Evolutionary conservation across 1,139 yeast species (phyloP).

Genomic region (Candida sanyaensis): DNA sequence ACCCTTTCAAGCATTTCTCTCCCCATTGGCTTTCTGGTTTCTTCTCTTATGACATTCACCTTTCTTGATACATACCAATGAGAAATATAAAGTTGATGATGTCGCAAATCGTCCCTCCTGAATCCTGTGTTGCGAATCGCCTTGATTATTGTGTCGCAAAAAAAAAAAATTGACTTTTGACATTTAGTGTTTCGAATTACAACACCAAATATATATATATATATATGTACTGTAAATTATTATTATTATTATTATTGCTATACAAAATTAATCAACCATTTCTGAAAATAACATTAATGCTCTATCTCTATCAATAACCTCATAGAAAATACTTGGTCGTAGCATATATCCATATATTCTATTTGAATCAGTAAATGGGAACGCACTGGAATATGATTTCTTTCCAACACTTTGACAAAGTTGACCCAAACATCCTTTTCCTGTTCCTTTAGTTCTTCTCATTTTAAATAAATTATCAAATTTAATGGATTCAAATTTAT

Average conservation of each 20-base stretch:
- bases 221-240: no score
- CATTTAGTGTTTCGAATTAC: no score
- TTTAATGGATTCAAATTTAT: constrained; percentile 4
- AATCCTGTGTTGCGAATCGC: no score
- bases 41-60: no score
- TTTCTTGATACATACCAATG: no score
- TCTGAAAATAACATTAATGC: constrained; percentile 5
- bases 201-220: no score
- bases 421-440: constrained; percentile 10
- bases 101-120: no score
- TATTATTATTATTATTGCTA: not conserved
- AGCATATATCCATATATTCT: constrained; percentile 9
- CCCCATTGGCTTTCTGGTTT: no score
- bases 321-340: constrained; percentile 9
- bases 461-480: constrained; percentile 4
- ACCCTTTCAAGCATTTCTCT: no score
- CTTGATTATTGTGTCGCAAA: not conserved
- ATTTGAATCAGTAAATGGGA: constrained; percentile 8
- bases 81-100: not conserved
- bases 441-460: constrained; percentile 5
- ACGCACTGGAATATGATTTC: constrained; percentile 4
- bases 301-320: constrained; percentile 1
- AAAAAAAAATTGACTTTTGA: no score
- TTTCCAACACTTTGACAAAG: constrained; percentile 7
- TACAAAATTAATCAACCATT: constrained; percentile 1